Evolutionary conservation across 768 basidiomycete species (phyloP).

Genomic region (Pleurotus eryngii): DNA sequence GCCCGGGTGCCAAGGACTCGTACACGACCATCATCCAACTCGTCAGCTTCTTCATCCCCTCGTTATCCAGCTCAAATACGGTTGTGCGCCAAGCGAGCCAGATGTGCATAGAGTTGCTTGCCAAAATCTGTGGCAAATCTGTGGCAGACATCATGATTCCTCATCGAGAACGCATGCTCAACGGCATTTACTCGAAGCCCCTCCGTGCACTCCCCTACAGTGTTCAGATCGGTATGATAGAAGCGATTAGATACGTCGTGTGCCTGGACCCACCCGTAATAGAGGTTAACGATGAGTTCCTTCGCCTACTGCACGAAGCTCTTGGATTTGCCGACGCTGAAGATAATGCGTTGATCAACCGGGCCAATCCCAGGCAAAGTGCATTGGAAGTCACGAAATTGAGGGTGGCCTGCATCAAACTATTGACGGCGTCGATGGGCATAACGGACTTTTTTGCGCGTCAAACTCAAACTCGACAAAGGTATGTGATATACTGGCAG

Average conservation of each 20-base stretch:
- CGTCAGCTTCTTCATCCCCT: conserved; percentile 81
- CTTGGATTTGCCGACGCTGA: conserved; percentile 95
- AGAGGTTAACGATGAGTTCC: conserved; percentile 88
- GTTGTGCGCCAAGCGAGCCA: conserved; percentile 85
- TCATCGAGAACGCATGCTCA: conserved; percentile 84
- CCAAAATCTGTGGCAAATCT: conserved; percentile 66
- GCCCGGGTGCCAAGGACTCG: conserved; percentile 31
- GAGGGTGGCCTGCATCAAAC: conserved; percentile 88
- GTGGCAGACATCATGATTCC: conserved; percentile 78
- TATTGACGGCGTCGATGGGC: conserved; percentile 92
- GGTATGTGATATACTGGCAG: conserved; percentile 40
- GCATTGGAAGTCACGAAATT: conserved; percentile 82
- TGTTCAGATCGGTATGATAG: conserved; percentile 97
- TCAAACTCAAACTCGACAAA: conserved; percentile 80
- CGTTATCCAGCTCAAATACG: conserved; percentile 83
- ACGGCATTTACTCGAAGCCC: conserved; percentile 93
- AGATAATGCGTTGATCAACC: conserved; percentile 75
- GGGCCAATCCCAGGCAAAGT: conserved; percentile 74
- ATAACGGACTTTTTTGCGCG: conserved; percentile 90
- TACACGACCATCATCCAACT: conserved; percentile 60
- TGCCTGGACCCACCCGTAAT: conserved; percentile 85
- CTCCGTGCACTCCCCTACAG: conserved; percentile 90
- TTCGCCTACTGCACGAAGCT: conserved; percentile 89
- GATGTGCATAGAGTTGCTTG: conserved; percentile 73
- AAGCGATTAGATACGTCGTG: conserved; percentile 92